phyloP scores from a whole-genome alignment of 1,284 basidiomycete species.

The Bjerkandera adusta region DNA sequence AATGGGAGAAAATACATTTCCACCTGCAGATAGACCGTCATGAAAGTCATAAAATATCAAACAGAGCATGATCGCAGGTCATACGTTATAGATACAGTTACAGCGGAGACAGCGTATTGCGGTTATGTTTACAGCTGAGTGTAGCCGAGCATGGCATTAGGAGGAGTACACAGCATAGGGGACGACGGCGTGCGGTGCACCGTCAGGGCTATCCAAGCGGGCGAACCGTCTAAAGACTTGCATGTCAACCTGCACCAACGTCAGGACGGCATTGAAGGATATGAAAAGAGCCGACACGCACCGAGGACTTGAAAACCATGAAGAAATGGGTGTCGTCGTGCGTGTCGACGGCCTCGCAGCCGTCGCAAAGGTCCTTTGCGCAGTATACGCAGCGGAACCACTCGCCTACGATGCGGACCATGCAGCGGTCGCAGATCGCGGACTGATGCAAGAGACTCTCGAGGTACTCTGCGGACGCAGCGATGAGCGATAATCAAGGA shows the following conservation, averaged over 20 bases:
- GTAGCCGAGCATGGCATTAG: constrained; percentile 1
- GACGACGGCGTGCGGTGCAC: constrained; percentile 44
- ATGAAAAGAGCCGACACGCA: constrained; percentile 32
- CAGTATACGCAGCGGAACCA: constrained; percentile 92
- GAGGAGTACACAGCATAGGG: constrained; percentile 25
- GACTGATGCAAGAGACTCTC: constrained; percentile 60
- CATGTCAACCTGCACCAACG: constrained; percentile 53
- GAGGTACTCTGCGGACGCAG: constrained; percentile 58
- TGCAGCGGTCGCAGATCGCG: constrained; percentile 76
- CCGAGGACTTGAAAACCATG: constrained; percentile 81
- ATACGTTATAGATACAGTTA: no score
- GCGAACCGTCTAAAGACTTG: constrained; percentile 56
- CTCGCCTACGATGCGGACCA: constrained; percentile 70
- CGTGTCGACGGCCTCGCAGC: constrained; percentile 74
- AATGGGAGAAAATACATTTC: no score
- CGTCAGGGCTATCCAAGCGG: constrained; percentile 54
- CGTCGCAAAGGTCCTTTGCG: constrained; percentile 75
- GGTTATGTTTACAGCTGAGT: not conserved
- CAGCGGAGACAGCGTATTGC: not conserved
- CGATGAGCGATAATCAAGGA: not conserved
- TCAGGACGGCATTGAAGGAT: not conserved
- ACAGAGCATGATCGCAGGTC: no score
- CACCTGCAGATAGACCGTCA: no score
- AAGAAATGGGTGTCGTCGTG: constrained; percentile 83
- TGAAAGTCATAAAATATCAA: no score